Conservation (phyloP, 2,329 filamentous ascomycete species). For the Penicillium sp. region DNA sequence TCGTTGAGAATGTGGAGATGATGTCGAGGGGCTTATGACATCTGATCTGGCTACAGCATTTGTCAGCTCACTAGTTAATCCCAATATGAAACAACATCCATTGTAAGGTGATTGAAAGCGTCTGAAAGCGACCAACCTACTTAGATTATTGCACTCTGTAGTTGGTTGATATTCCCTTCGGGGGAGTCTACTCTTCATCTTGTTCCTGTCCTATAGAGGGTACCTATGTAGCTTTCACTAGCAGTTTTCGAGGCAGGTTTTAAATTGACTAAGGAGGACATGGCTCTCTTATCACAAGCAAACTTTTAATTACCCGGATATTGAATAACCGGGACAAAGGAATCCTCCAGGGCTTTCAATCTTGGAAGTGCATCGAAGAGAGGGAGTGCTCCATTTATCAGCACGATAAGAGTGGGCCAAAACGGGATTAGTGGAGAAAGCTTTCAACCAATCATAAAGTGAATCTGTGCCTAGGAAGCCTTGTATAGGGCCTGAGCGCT, state of each 20-base stretch:
- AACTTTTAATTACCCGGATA: background rate
- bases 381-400: background rate
- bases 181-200: background rate
- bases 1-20: no score
- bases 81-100: background rate
- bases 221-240: background rate
- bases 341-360: background rate
- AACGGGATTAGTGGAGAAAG: background rate
- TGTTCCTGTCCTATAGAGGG: background rate
- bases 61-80: background rate
- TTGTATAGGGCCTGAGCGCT: background rate
- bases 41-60: background rate
- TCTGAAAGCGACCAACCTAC: background rate
- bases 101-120: background rate
- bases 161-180: background rate
- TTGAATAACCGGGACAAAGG: background rate
- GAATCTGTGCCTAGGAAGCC: fast-evolving
- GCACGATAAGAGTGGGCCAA: background rate
- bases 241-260: background rate
- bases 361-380: background rate
- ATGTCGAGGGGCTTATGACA: background rate
- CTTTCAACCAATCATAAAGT: background rate
- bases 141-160: background rate
- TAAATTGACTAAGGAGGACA: background rate
- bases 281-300: background rate